Base-by-base conservation (phyloP, 2,329 filamentous ascomycete genomes). In the Sarocladium oryzae region DNA sequence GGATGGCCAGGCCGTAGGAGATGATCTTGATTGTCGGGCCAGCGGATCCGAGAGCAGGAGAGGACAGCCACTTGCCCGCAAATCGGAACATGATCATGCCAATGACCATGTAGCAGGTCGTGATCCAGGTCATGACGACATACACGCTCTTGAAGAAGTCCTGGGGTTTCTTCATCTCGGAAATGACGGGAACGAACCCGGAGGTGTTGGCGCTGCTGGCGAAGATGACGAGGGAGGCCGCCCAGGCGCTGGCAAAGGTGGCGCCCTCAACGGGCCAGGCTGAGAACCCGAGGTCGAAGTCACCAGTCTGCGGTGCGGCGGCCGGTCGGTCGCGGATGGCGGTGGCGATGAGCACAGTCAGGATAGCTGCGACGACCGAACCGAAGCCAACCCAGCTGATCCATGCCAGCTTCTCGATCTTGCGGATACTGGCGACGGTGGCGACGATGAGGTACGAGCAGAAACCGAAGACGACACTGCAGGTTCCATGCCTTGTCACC, bases 1-100 rank as follows among this genome's bases (percentile, higher is more conserved):
- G 56, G 2, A 58, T 49, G 11, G 56, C 56, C 8, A 59, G 3
- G 69, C 70, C 10, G 32, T 49, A 49, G 8, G 46, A 36, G 32
- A 49, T 37, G 21, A 36, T 24, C 46, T 49, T 49, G 32, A 49
- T 37, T 6, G 30, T 37, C 3, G 46, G 46, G 4, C 46, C 46
- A 37, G 46, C 46, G 37, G 46, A 49, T 24, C 46, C 46, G 13
- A 49, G 46, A 32, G 46, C 46, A 7, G 46, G 46, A 24, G 46
- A 49, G 9, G 46, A 9, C 2, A 49, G 33, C 46, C 46, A 49
- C 46, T 49, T 49, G 30, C 46, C 46, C 11, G 46, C 46, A 18
- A 36, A 49, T 7, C 46, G 30, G 46, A 49, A 49, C 46, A 49
- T 49, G 46, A 49, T 32, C 46, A 49, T 49, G 20, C 46, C 46